These are phyloP conservation scores for Rosa rugosa DNA, from an alignment of 306 rosid species.

Conservation along the genomic window DNA sequence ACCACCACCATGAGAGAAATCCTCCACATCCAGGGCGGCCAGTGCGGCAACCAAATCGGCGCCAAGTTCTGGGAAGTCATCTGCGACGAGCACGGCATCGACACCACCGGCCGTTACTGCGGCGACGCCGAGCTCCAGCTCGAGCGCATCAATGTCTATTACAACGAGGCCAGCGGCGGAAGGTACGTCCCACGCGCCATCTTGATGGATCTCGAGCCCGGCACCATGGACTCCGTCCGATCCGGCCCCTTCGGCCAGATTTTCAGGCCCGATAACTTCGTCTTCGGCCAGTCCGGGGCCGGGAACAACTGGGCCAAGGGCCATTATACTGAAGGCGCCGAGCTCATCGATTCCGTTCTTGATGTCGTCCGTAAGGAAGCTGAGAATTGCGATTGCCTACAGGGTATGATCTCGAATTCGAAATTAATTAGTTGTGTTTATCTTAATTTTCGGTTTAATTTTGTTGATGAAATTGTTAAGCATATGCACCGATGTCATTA, in stretches of 20 bases:
- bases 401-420: slow-evolving; percentile 23
- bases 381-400: slow-evolving; percentile 56
- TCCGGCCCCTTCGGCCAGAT: slow-evolving; percentile 49
- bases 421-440: not conserved
- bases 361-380: slow-evolving; percentile 56
- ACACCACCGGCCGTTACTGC: slow-evolving; percentile 36
- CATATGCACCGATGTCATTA: not conserved
- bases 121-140: slow-evolving; percentile 53
- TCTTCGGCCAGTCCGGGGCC: slow-evolving; percentile 55
- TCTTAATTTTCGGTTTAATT: not conserved
- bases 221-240: slow-evolving; percentile 52
- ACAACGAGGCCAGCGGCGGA: slow-evolving; percentile 52
- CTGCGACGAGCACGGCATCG: slow-evolving; percentile 56
- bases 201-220: slow-evolving; percentile 60
- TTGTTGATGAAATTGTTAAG: not conserved
- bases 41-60: slow-evolving; percentile 57
- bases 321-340: slow-evolving; percentile 53
- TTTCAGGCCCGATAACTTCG: slow-evolving; percentile 53
- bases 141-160: slow-evolving; percentile 49
- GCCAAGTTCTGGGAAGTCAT: slow-evolving; percentile 62
- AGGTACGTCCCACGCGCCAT: slow-evolving; percentile 54
- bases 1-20: slow-evolving; percentile 44
- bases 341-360: slow-evolving; percentile 52
- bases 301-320: slow-evolving; percentile 61
- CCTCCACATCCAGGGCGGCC: slow-evolving; percentile 55